phyloP scores from a whole-genome alignment of 2,329 filamentous ascomycete species.

The Talaromyces islandicus region DNA sequence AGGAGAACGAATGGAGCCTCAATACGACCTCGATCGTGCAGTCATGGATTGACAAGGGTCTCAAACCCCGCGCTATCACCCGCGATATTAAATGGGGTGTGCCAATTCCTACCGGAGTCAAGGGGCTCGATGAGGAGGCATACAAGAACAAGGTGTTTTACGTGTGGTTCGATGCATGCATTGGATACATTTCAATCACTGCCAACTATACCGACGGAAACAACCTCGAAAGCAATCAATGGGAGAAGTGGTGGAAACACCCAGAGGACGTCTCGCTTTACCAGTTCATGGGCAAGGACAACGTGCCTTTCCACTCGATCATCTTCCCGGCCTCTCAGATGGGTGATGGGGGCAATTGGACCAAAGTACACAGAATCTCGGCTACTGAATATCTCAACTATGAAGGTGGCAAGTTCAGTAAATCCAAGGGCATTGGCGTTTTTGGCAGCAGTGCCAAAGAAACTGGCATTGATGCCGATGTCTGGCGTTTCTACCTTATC shows the following conservation, averaged over 20 bases:
- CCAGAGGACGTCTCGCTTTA: conserved; percentile 82
- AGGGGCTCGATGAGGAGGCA: conserved; percentile 38
- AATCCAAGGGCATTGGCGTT: conserved; percentile 81
- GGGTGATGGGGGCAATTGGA: conserved; percentile 81
- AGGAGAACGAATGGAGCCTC: conserved; percentile 54
- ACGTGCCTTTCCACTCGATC: conserved; percentile 80
- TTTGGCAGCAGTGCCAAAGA: conserved; percentile 87
- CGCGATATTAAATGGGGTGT: conserved; percentile 89
- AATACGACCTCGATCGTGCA: conserved; percentile 41
- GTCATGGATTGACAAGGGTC: conserved; percentile 60
- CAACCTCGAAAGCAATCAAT: conserved; percentile 44
- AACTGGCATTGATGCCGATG: conserved; percentile 74
- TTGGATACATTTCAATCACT: conserved; percentile 93
- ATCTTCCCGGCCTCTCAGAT: conserved; percentile 87
- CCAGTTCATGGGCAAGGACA: conserved; percentile 95
- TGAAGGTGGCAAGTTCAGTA: conserved; percentile 86
- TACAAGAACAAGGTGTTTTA: conserved; percentile 80
- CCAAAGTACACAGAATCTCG: conserved; percentile 78
- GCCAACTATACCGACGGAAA: conserved; percentile 68
- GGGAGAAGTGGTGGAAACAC: conserved; percentile 93
- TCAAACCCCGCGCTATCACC: conserved; percentile 83
- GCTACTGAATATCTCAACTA: conserved; percentile 89
- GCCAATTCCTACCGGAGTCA: conserved; percentile 39
- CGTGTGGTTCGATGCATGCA: conserved; percentile 88
- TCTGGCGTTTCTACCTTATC: conserved; percentile 92